phyloP scores from a whole-genome alignment of 352 stramenopile species.

The Phytophthora pinifolia region DNA sequence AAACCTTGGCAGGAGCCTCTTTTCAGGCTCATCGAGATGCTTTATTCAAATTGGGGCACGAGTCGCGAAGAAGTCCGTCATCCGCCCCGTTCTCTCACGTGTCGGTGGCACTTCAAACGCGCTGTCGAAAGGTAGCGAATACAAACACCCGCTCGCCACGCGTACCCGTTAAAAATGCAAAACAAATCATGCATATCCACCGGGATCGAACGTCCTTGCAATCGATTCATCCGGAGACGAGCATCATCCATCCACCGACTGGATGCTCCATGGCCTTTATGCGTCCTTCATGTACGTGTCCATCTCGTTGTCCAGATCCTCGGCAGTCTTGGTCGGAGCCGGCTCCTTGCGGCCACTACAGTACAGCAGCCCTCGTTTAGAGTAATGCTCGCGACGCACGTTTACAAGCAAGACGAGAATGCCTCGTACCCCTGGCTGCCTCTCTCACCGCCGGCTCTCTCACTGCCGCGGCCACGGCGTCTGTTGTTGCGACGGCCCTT shows the following conservation, averaged over 20 bases:
- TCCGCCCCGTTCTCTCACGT: slow-evolving; percentile 6
- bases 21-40: slow-evolving; percentile 31
- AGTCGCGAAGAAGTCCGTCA: slow-evolving; percentile 20
- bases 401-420: neutral
- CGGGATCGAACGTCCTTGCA: slow-evolving; percentile 3
- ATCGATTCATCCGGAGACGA: neutral
- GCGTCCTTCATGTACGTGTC: slow-evolving; percentile 87
- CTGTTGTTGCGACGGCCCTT: slow-evolving; percentile 48
- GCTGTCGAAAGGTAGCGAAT: slow-evolving; percentile 19
- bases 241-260: slow-evolving; percentile 20
- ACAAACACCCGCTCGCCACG: slow-evolving; percentile 18
- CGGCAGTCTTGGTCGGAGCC: slow-evolving; percentile 43
- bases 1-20: slow-evolving; percentile 11
- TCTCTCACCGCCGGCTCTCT: slow-evolving; percentile 15
- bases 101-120: slow-evolving; percentile 10
- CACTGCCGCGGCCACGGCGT: slow-evolving; percentile 40
- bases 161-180: slow-evolving; percentile 33
- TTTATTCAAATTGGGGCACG: slow-evolving; percentile 35
- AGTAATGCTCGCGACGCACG: neutral
- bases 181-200: slow-evolving; percentile 32
- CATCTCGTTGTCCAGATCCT: slow-evolving; percentile 86
- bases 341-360: slow-evolving; percentile 33
- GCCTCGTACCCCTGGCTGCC: slow-evolving; percentile 17
- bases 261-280: slow-evolving; percentile 33
- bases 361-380: slow-evolving; percentile 3